phyloP scores from a whole-genome alignment of 164 flowering plant genomes.

The Piper betle region DNA sequence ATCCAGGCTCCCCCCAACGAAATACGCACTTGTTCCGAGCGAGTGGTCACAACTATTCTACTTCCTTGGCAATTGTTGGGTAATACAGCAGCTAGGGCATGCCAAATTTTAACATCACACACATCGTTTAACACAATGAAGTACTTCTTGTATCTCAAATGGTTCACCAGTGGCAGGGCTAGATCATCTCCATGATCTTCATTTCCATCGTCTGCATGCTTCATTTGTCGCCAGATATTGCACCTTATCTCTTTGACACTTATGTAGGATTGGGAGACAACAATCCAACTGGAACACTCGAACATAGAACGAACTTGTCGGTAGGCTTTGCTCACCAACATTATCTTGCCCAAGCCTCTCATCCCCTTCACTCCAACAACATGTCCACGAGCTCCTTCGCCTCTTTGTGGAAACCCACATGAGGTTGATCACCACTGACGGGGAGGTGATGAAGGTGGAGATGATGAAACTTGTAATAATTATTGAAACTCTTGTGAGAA shows the following conservation, averaged over 20 bases:
- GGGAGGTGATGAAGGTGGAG: no score
- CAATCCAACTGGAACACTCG: conserved; percentile 22
- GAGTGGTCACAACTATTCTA: conserved; percentile 22
- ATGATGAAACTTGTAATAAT: no score
- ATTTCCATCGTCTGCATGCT: no score
- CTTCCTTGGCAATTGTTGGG: conserved; percentile 16
- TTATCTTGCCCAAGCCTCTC: conserved; percentile 52
- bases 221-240: background rate
- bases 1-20: conserved; percentile 10
- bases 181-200: background rate
- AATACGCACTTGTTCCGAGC: conserved; percentile 25
- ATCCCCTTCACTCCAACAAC: conserved; percentile 26
- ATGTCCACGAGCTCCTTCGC: no score
- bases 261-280: conserved; percentile 15
- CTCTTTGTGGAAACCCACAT: no score
- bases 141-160: conserved; percentile 21
- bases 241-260: conserved; percentile 11
- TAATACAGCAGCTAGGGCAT: conserved; percentile 9
- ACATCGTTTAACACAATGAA: conserved; percentile 40
- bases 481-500: no score
- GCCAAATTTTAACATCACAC: conserved; percentile 21
- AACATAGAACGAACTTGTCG: conserved; percentile 12
- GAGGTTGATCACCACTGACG: no score
- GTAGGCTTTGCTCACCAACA: conserved; percentile 23
- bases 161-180: conserved; percentile 4